phyloP scores from a whole-genome alignment of 2,329 filamentous ascomycete species.

The Aspergillus luchuensis region DNA sequence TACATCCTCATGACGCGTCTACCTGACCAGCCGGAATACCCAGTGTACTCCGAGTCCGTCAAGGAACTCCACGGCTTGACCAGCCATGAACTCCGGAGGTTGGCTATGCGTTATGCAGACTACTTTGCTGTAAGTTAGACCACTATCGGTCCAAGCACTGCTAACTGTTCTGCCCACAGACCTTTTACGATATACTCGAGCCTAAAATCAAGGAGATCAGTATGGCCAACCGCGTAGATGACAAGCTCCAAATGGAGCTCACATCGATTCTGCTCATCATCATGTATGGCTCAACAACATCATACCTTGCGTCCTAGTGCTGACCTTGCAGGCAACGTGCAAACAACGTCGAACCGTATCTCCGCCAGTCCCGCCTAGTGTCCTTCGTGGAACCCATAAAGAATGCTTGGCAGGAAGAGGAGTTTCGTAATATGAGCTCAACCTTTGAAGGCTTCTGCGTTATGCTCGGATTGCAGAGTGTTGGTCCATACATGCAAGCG shows the following conservation, averaged over 20 bases:
- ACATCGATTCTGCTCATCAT: slow-evolving; percentile 93
- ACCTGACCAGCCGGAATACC: slow-evolving; percentile 69
- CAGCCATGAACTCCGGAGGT: slow-evolving; percentile 81
- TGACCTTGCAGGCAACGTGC: slow-evolving; percentile 69
- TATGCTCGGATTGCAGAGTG: slow-evolving; percentile 75
- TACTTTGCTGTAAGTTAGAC: slow-evolving; percentile 68
- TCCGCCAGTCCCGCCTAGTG: slow-evolving; percentile 70
- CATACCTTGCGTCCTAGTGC: background rate
- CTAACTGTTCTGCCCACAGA: slow-evolving; percentile 52
- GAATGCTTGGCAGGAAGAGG: slow-evolving; percentile 73
- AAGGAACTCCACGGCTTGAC: slow-evolving; percentile 84
- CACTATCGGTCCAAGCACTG: background rate
- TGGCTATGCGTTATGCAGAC: slow-evolving; percentile 89
- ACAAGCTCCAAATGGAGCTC: slow-evolving; percentile 82
- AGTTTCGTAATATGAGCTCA: slow-evolving; percentile 68
- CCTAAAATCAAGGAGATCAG: slow-evolving; percentile 76
- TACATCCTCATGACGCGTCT: slow-evolving; percentile 85
- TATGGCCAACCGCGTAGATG: slow-evolving; percentile 72
- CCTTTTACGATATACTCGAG: slow-evolving; percentile 85
- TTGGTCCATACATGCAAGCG: slow-evolving; percentile 75
- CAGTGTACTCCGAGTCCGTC: slow-evolving; percentile 80
- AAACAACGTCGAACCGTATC: slow-evolving; percentile 68
- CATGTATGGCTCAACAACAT: slow-evolving; percentile 55
- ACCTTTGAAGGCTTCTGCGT: slow-evolving; percentile 78
- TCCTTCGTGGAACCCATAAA: slow-evolving; percentile 82